These are phyloP conservation scores for Penicillium cataractarum DNA, from an alignment of 495 filamentous ascomycete species.

Conservation along the genomic window DNA sequence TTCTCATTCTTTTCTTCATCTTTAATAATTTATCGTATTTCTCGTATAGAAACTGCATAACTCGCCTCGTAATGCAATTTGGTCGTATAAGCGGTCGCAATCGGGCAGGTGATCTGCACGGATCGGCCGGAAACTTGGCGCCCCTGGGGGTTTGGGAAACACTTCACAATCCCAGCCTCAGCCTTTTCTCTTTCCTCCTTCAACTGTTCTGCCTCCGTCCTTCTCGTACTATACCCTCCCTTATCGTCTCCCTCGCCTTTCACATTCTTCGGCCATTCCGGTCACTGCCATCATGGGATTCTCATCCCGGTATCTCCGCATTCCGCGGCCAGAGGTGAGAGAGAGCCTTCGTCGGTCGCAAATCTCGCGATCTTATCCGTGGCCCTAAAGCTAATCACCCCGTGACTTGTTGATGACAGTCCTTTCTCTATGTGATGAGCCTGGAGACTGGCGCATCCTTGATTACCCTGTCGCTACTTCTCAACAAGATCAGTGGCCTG, in stretches of 20 bases:
- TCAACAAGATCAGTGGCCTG: slow-evolving; percentile 87
- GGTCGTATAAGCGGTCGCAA: background rate
- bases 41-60: background rate
- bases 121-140: slow-evolving; percentile 9
- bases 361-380: slow-evolving; percentile 12
- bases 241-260: slow-evolving; percentile 19
- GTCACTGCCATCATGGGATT: slow-evolving; percentile 45
- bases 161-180: background rate
- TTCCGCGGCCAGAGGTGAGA: slow-evolving; percentile 62
- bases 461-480: slow-evolving; percentile 73
- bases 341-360: slow-evolving; percentile 2
- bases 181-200: slow-evolving; percentile 3
- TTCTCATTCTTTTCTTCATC: no score
- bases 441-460: slow-evolving; percentile 83
- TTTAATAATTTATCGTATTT: background rate
- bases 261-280: slow-evolving; percentile 16
- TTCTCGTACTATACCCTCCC: background rate
- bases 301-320: slow-evolving; percentile 53
- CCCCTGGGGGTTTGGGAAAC: background rate
- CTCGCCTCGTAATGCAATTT: background rate
- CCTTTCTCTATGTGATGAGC: slow-evolving; percentile 82
- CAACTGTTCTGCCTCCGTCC: background rate
- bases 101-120: slow-evolving; percentile 14
- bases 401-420: slow-evolving; percentile 49
- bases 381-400: slow-evolving; percentile 28